phyloP scores from a whole-genome alignment of 208 protist genomes.

The Leishmania mexicana region DNA sequence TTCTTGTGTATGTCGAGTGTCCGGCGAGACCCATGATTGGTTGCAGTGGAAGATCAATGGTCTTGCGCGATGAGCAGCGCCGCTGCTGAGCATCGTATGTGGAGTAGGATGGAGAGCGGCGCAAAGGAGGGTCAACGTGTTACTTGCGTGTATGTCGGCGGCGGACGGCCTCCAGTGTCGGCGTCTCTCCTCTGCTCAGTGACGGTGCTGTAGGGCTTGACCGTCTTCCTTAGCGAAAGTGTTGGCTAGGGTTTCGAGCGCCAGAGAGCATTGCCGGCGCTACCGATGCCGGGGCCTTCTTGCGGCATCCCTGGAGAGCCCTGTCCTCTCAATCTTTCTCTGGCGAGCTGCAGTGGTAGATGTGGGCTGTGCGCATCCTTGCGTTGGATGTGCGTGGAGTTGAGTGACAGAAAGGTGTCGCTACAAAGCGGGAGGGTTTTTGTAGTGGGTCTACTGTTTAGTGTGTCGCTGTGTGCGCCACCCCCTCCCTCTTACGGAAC shows the following conservation, averaged over 20 bases:
- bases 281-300: no score
- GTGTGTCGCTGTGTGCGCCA: no score
- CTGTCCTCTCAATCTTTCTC: neutral
- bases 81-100: neutral
- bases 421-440: no score
- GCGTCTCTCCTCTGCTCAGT: no score
- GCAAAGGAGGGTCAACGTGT: neutral
- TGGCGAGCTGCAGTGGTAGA: neutral
- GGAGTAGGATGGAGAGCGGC: neutral
- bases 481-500: neutral
- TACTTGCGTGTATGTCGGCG: no score
- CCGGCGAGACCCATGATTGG: conserved; percentile 7
- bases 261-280: neutral
- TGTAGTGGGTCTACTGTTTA: neutral
- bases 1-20: no score
- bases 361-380: no score
- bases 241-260: neutral
- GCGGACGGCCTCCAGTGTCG: no score
- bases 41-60: neutral
- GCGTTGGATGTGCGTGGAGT: no score
- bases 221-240: neutral
- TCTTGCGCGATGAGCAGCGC: neutral
- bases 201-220: neutral
- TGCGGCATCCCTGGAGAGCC: no score
- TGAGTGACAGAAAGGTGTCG: no score